Evolutionary conservation across 169 alveolate genomes (phyloP).

Genomic region (Plasmodium falciparum): DNA sequence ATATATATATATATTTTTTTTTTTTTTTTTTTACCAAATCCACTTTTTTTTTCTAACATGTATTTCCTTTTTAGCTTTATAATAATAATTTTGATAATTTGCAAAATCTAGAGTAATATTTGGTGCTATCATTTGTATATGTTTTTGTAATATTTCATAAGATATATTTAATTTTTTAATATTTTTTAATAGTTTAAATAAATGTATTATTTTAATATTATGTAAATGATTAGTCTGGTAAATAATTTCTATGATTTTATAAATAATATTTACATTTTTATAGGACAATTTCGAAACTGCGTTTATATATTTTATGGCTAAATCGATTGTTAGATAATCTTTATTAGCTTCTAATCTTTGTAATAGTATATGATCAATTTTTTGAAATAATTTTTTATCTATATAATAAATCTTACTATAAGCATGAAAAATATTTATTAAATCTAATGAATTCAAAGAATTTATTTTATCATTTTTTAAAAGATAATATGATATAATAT

Average conservation of each 20-base stretch:
- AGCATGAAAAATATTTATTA: slow-evolving; percentile 67
- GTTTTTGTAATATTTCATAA: slow-evolving; percentile 28
- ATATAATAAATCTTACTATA: slow-evolving; percentile 70
- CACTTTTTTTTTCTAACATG: slow-evolving; percentile 68
- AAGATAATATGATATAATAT: slow-evolving; percentile 24
- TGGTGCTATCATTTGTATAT: slow-evolving; percentile 54
- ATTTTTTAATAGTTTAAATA: slow-evolving; percentile 59
- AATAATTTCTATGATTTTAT: slow-evolving; percentile 53
- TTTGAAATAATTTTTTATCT: slow-evolving; percentile 28
- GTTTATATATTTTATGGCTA: slow-evolving; percentile 64
- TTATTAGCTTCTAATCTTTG: slow-evolving; percentile 28
- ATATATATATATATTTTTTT: neutral
- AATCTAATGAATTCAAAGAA: slow-evolving; percentile 29
- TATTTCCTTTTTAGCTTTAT: slow-evolving; percentile 36
- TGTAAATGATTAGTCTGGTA: slow-evolving; percentile 33
- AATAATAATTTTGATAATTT: slow-evolving; percentile 30
- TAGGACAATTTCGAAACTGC: slow-evolving; percentile 48
- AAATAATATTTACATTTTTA: slow-evolving; percentile 55
- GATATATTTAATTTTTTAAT: slow-evolving; percentile 26
- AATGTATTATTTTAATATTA: slow-evolving; percentile 53
- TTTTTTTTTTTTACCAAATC: slow-evolving; percentile 32
- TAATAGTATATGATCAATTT: slow-evolving; percentile 33
- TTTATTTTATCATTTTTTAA: slow-evolving; percentile 15
- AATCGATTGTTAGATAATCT: slow-evolving; percentile 37
- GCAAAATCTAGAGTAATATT: slow-evolving; percentile 37